Conservation (phyloP, 768 basidiomycete species). For the Boletellus sp. region DNA sequence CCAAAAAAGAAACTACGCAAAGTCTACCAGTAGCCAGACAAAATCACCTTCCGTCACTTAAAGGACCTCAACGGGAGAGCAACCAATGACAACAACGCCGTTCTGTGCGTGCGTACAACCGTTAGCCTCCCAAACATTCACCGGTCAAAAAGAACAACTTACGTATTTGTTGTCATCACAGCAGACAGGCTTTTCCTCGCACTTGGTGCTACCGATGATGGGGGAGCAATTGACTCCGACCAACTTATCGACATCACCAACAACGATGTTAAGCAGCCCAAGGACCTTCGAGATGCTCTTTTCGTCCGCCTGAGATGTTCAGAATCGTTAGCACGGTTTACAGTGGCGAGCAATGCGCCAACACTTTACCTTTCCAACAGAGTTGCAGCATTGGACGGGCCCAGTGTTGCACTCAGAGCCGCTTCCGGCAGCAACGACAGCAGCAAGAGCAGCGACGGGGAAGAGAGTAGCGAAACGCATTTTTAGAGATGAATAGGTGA, state of each 20-base stretch:
- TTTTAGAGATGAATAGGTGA: background rate
- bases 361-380: background rate
- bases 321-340: background rate
- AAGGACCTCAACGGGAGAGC: background rate
- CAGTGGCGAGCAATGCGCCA: no score
- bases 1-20: background rate
- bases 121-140: background rate
- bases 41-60: background rate
- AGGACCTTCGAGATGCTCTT: background rate
- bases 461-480: background rate
- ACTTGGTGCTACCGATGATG: background rate
- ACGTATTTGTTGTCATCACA: slow-evolving; percentile 13
- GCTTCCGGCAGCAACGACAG: background rate
- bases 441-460: slow-evolving; percentile 10
- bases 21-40: background rate
- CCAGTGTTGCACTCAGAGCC: slow-evolving; percentile 13
- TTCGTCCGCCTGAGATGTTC: background rate
- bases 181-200: slow-evolving; percentile 16
- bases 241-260: background rate
- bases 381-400: slow-evolving; percentile 8
- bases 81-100: slow-evolving; percentile 13
- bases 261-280: background rate
- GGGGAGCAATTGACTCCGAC: slow-evolving; percentile 8
- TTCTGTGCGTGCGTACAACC: background rate
- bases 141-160: background rate